These are phyloP conservation scores for Sporothrix euskadiensis DNA, from an alignment of 2,329 filamentous ascomycete genomes.

Conservation along the genomic window DNA sequence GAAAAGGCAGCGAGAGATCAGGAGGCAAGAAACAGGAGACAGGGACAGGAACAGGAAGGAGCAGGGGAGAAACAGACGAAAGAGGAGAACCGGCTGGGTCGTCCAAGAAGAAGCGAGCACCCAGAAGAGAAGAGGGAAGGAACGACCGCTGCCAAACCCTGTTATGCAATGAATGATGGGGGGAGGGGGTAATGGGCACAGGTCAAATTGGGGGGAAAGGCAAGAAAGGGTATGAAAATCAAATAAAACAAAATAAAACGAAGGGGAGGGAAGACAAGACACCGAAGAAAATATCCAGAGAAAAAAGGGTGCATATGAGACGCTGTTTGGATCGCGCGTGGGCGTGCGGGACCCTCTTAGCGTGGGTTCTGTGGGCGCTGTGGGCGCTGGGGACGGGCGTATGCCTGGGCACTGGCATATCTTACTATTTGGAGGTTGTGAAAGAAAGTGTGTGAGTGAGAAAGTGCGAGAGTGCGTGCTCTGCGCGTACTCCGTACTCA, in stretches of 20 bases:
- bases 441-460: too few relatives aligned
- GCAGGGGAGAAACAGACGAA: conserved; percentile 8
- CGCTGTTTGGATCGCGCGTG: background rate
- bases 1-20: background rate
- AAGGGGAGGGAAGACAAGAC: background rate
- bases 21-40: conserved; percentile 11
- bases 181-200: background rate
- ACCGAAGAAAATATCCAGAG: conserved; percentile 4
- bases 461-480: too few relatives aligned
- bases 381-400: background rate
- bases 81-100: conserved; percentile 20
- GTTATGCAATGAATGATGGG: conserved; percentile 14
- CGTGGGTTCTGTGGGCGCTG: background rate
- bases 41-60: conserved; percentile 12
- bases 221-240: background rate
- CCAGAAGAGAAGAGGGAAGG: background rate
- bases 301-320: conserved; percentile 4
- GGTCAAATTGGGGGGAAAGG: background rate
- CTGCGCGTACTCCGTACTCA: background rate
- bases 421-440: background rate
- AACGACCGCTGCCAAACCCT: background rate
- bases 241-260: background rate
- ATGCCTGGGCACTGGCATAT: background rate
- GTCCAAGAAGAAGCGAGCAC: background rate
- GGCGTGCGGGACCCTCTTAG: background rate